Percentiles rank a stretch among this genome's conserved stretches.
Evolutionary conservation across 1,139 yeast species (phyloP).

Genomic region (Williopsis jadinii): DNA sequence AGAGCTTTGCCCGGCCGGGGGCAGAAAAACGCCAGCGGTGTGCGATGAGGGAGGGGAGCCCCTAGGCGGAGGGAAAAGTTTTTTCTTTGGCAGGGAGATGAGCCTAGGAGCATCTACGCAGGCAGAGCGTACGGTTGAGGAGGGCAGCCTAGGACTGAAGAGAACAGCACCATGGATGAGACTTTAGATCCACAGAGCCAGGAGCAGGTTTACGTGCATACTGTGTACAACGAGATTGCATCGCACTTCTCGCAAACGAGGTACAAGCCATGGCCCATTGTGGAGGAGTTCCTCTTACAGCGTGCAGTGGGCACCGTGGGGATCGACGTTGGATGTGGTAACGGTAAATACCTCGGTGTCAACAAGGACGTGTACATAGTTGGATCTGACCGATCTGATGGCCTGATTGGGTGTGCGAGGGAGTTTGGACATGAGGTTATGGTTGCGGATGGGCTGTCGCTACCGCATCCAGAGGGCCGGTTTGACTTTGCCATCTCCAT

Average conservation of each 20-base stretch:
- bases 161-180: constrained; percentile 13
- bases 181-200: constrained; percentile 41
- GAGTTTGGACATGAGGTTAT: constrained; percentile 45
- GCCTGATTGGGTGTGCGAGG: constrained; percentile 66
- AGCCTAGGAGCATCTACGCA: too few relatives aligned
- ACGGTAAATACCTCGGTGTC: constrained; percentile 80
- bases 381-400: constrained; percentile 81
- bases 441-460: constrained; percentile 62
- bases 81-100: too few relatives aligned
- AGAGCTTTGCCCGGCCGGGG: too few relatives aligned
- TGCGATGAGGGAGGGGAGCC: too few relatives aligned
- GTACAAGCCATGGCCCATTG: constrained; percentile 98
- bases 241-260: constrained; percentile 88
- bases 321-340: constrained; percentile 89
- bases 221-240: constrained; percentile 88
- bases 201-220: constrained; percentile 79
- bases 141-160: too few relatives aligned
- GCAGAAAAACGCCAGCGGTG: too few relatives aligned
- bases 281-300: constrained; percentile 53
- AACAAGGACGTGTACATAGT: constrained; percentile 61
- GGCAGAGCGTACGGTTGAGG: too few relatives aligned
- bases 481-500: constrained; percentile 92
- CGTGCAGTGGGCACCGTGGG: constrained; percentile 42
- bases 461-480: constrained; percentile 52
- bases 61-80: too few relatives aligned